These are phyloP conservation scores for Zasmidium citrigriseum DNA, from an alignment of 2,329 filamentous ascomycete genomes.

Conservation along the genomic window DNA sequence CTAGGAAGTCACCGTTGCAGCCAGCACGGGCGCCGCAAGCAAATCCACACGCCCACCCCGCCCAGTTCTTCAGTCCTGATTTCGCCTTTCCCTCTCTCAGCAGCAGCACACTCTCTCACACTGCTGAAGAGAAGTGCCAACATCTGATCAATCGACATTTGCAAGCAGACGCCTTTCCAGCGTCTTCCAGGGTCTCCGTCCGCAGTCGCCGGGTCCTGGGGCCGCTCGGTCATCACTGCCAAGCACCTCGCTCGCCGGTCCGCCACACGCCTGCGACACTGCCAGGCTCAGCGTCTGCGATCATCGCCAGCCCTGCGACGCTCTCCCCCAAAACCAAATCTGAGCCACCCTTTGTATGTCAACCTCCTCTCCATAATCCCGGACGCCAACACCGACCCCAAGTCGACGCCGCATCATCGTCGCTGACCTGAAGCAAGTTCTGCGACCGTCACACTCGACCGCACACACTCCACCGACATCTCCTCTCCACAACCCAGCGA, in stretches of 20 bases:
- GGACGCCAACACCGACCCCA: neutral
- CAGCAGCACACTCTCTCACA: no score
- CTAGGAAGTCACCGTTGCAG: no score
- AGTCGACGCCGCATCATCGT: neutral
- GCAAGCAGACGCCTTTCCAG: neutral
- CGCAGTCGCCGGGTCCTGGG: neutral
- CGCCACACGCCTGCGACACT: neutral
- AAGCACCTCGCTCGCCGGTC: neutral
- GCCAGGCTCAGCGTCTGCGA: neutral
- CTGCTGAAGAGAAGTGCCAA: no score
- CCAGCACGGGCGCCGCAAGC: no score
- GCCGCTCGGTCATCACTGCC: neutral
- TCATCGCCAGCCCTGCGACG: neutral
- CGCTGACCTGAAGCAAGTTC: neutral
- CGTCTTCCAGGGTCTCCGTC: neutral
- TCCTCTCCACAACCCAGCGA: neutral
- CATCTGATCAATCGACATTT: no score
- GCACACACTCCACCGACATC: neutral
- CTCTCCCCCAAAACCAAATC: neutral
- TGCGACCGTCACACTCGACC: neutral
- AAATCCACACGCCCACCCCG: no score
- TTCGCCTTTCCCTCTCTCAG: no score
- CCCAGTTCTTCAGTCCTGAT: no score
- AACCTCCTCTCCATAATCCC: neutral
- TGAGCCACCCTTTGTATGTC: neutral